A percentile compares a stretch with the other conserved stretches of the same genome.
These are phyloP conservation scores for Pseudogymnoascus sp. DNA, from an alignment of 2,329 filamentous ascomycete genomes.

Conservation along the genomic window DNA sequence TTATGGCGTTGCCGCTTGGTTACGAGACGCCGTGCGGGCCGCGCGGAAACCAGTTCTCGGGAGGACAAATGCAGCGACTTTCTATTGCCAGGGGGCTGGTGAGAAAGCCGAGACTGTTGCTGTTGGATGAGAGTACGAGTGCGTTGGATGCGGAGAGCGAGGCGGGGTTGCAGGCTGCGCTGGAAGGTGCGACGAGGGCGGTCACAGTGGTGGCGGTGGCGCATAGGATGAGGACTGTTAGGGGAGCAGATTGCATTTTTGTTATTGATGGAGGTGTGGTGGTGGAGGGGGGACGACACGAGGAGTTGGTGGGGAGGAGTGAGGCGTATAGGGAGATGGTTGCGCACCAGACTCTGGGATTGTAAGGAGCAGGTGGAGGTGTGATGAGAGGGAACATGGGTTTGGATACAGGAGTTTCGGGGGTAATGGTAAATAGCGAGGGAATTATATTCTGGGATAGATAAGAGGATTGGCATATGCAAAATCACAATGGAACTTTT, in stretches of 20 bases:
- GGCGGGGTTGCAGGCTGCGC: slow-evolving; percentile 54
- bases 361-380: not conserved
- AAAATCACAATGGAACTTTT: not conserved
- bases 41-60: slow-evolving; percentile 66
- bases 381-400: not conserved
- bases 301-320: slow-evolving; percentile 44
- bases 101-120: slow-evolving; percentile 60
- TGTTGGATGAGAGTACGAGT: slow-evolving; percentile 76
- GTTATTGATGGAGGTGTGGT: slow-evolving; percentile 47
- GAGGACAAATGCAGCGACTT: slow-evolving; percentile 71
- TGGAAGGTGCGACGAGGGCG: slow-evolving; percentile 46
- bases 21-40: slow-evolving; percentile 62
- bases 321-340: slow-evolving; percentile 34
- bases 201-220: slow-evolving; percentile 52
- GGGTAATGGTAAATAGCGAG: not conserved
- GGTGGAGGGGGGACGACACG: slow-evolving; percentile 45
- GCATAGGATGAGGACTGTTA: slow-evolving; percentile 48
- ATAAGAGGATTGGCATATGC: not conserved
- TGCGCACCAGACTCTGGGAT: slow-evolving; percentile 16
- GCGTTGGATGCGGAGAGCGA: slow-evolving; percentile 65
- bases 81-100: slow-evolving; percentile 71
- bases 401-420: not conserved
- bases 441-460: not conserved
- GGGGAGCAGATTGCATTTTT: slow-evolving; percentile 48
- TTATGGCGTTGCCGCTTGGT: slow-evolving; percentile 52